phyloP scores from a whole-genome alignment of 495 filamentous ascomycete genomes.

The Xylona heveae region DNA sequence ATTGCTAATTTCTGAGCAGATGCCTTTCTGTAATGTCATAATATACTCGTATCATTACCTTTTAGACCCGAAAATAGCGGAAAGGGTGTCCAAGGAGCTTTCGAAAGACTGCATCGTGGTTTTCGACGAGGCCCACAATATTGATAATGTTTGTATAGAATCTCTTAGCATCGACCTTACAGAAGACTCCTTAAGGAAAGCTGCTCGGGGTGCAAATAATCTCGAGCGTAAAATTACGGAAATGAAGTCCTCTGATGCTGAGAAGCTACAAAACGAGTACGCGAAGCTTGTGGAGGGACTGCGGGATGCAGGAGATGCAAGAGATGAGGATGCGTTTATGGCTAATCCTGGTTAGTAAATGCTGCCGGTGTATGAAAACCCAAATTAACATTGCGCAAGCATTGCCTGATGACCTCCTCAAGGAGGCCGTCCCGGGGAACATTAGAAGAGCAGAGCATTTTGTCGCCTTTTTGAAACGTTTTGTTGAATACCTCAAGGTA shows the following conservation, averaged over 20 bases:
- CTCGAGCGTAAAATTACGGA: conserved; percentile 76
- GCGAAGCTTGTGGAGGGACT: conserved; percentile 87
- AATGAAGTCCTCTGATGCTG: conserved; percentile 79
- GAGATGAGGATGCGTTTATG: conserved; percentile 92
- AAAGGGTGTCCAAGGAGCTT: conserved; percentile 85
- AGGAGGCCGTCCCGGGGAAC: conserved; percentile 92
- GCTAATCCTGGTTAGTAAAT: conserved; percentile 48
- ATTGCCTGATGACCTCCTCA: conserved; percentile 58
- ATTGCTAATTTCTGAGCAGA: conserved; percentile 24
- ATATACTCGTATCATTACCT: conserved; percentile 99
- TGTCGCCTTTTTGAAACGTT: conserved; percentile 80
- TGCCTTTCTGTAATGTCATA: conserved; percentile 97
- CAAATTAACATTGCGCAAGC: conserved; percentile 17
- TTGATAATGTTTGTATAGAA: conserved; percentile 99
- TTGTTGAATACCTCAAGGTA: conserved; percentile 89
- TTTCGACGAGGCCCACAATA: conserved; percentile 98
- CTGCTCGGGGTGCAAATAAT: conserved; percentile 72
- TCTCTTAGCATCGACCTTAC: conserved; percentile 91
- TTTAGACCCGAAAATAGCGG: conserved; percentile 93
- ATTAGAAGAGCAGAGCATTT: conserved; percentile 96
- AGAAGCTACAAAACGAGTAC: conserved; percentile 89
- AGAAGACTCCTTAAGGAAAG: conserved; percentile 77
- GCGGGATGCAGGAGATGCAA: conserved; percentile 63
- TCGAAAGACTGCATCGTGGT: conserved; percentile 98
- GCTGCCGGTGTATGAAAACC: too few relatives aligned